Conservation (phyloP, 441 rosid genomes). For the Hypseocharis bilobata region DNA sequence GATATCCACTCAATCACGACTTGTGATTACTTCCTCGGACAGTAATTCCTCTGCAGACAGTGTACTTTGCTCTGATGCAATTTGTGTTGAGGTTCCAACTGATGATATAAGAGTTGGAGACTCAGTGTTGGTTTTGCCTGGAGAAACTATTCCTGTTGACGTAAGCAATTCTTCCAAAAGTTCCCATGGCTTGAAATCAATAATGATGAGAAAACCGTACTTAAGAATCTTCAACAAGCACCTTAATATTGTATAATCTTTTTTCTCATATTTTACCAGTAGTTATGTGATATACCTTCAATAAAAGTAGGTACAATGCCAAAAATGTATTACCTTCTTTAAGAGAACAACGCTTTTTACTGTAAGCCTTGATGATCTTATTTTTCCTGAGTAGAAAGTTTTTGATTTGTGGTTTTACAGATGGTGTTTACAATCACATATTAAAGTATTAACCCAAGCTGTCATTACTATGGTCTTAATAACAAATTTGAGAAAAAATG, state of each 20-base stretch:
- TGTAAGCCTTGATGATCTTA: no score
- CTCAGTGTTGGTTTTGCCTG: constrained; percentile 72
- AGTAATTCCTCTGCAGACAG: constrained; percentile 40
- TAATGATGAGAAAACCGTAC: no score
- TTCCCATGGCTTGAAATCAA: constrained; percentile 4
- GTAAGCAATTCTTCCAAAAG: constrained; percentile 38
- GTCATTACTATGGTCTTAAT: not conserved
- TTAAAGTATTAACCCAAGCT: not conserved
- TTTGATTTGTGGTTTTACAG: no score
- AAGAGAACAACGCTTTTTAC: no score
- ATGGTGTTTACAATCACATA: no score
- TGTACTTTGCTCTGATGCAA: constrained; percentile 71
- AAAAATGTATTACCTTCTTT: no score
- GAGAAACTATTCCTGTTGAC: constrained; percentile 87
- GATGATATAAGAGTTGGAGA: constrained; percentile 89
- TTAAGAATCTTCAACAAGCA: not conserved
- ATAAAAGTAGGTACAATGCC: no score
- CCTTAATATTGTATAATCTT: no score
- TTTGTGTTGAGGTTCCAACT: constrained; percentile 68
- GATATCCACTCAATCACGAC: constrained; percentile 73
- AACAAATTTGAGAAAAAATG: not conserved
- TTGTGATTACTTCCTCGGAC: constrained; percentile 69
- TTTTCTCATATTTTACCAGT: not conserved
- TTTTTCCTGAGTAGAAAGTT: no score
- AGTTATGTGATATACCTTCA: not conserved